These are phyloP conservation scores for Ballota nigra DNA, from an alignment of 257 asterid species.

Conservation along the genomic window DNA sequence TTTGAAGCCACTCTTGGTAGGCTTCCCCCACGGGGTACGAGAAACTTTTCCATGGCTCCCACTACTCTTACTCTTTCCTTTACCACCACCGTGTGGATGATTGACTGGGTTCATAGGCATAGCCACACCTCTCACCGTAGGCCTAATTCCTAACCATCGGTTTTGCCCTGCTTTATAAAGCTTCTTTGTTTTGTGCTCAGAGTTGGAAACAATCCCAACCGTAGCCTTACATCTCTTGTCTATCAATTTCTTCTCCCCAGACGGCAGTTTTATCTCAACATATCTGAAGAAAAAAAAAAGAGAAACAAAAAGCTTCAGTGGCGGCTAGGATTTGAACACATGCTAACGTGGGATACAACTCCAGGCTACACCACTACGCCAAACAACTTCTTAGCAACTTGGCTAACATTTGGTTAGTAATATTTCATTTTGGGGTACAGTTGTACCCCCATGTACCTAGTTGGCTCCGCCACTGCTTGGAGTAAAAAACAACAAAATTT, in stretches of 20 bases:
- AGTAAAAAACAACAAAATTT: neutral
- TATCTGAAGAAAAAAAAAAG: constrained; percentile 32
- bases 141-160: constrained; percentile 81
- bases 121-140: constrained; percentile 85
- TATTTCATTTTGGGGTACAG: too few relatives aligned
- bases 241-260: constrained; percentile 62
- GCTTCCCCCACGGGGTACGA: constrained; percentile 85
- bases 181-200: constrained; percentile 62
- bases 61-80: constrained; percentile 89
- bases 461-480: too few relatives aligned
- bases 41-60: constrained; percentile 66
- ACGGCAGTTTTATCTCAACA: constrained; percentile 71
- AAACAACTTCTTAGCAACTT: too few relatives aligned
- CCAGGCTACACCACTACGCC: too few relatives aligned
- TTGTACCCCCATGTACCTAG: too few relatives aligned
- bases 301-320: too few relatives aligned
- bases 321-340: too few relatives aligned
- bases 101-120: constrained; percentile 89
- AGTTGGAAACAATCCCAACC: constrained; percentile 56
- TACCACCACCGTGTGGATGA: constrained; percentile 96
- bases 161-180: constrained; percentile 79
- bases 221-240: constrained; percentile 71
- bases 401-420: too few relatives aligned
- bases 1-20: constrained; percentile 83
- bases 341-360: too few relatives aligned